phyloP scores from a whole-genome alignment of 257 asterid genomes.

The Penstemon newberryi region DNA sequence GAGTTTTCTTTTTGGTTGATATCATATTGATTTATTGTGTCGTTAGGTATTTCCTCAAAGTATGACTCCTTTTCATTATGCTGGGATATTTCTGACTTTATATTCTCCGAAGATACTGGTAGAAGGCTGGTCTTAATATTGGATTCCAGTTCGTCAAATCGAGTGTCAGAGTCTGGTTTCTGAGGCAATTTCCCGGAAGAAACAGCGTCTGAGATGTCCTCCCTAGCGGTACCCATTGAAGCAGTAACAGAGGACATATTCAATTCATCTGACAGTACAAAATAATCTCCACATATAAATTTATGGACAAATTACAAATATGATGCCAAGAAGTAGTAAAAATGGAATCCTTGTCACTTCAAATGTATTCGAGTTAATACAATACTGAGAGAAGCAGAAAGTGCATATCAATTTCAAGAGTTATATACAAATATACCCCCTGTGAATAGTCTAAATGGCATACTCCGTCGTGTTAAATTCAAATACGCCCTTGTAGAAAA shows the following conservation, averaged over 20 bases:
- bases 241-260: slow-evolving; percentile 12
- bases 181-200: slow-evolving; percentile 33
- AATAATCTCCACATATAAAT: slow-evolving; percentile 18
- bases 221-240: slow-evolving; percentile 37
- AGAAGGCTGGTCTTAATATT: slow-evolving; percentile 2
- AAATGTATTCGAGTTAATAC: neutral
- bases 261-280: slow-evolving; percentile 27
- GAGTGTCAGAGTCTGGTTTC: slow-evolving; percentile 31
- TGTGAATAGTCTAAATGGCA: neutral
- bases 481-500: too few species aligned
- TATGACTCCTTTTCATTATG: slow-evolving; percentile 27
- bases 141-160: slow-evolving; percentile 30
- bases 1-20: slow-evolving; percentile 35
- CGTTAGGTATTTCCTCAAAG: slow-evolving; percentile 30
- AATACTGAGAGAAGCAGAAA: slow-evolving; percentile 14
- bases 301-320: neutral
- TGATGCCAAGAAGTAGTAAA: slow-evolving; percentile 10
- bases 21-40: slow-evolving; percentile 24
- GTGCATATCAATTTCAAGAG: slow-evolving; percentile 14
- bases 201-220: slow-evolving; percentile 34
- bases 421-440: neutral
- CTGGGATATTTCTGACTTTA: slow-evolving; percentile 24
- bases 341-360: neutral
- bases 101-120: slow-evolving; percentile 7
- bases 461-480: too few species aligned